These are phyloP conservation scores for Chlamydomonas incerta DNA, from an alignment of 139 green algal species.

Conservation along the genomic window DNA sequence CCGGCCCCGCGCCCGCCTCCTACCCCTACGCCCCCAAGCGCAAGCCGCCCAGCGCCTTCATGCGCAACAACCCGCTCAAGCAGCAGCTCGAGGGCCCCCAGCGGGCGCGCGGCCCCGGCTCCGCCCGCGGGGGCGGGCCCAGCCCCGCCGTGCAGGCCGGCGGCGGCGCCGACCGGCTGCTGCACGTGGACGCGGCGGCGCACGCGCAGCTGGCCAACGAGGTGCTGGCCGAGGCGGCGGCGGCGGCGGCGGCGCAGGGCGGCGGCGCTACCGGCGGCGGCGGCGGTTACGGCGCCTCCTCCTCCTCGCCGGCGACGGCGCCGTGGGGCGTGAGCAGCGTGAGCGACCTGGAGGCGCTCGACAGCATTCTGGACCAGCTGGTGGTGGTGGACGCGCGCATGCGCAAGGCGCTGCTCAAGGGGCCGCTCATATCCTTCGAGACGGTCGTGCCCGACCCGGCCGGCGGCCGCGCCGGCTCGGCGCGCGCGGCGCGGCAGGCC, in stretches of 20 bases:
- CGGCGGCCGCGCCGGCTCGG: neutral
- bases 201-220: neutral
- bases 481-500: neutral
- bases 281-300: neutral
- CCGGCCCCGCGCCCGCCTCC: conserved; percentile 16
- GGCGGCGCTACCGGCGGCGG: neutral
- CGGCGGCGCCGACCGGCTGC: neutral
- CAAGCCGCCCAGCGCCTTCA: conserved; percentile 42
- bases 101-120: neutral
- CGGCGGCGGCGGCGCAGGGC: neutral
- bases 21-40: conserved; percentile 29
- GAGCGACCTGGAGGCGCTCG: conserved; percentile 56
- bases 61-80: conserved; percentile 35
- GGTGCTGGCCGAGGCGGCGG: neutral
- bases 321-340: conserved; percentile 47
- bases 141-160: too few species aligned
- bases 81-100: conserved; percentile 1
- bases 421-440: conserved; percentile 59
- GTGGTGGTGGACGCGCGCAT: conserved; percentile 56
- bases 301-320: neutral
- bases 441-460: conserved; percentile 53
- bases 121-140: neutral
- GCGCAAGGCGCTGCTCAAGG: conserved; percentile 53
- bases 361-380: conserved; percentile 59
- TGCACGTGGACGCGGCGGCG: neutral